Conservation (phyloP, 2,329 filamentous ascomycete genomes). For the Fusarium proliferatum region DNA sequence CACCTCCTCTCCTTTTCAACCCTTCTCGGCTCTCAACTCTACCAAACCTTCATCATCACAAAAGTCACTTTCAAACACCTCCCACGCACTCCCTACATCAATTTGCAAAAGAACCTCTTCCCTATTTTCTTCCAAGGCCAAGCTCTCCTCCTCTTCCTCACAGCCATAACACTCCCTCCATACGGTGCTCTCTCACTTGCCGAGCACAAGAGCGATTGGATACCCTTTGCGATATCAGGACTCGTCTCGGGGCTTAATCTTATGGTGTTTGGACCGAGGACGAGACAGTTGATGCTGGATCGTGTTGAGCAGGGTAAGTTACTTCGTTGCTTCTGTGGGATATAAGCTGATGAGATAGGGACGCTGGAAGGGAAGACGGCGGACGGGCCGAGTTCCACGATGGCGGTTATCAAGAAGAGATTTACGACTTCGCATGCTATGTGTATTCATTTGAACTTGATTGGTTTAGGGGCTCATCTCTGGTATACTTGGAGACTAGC, state of each 20-base stretch:
- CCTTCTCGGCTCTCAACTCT: slow-evolving; percentile 54
- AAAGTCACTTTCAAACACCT: slow-evolving; percentile 51
- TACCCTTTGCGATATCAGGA: slow-evolving; percentile 50
- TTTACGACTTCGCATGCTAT: slow-evolving; percentile 54
- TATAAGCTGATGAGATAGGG: slow-evolving; percentile 20
- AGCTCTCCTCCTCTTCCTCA: slow-evolving; percentile 49
- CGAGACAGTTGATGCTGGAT: slow-evolving; percentile 44
- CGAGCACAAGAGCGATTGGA: slow-evolving; percentile 46
- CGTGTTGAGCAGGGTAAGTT: slow-evolving; percentile 40
- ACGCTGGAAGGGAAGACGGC: slow-evolving; percentile 11
- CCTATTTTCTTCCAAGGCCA: slow-evolving; percentile 55
- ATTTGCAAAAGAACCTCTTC: slow-evolving; percentile 55
- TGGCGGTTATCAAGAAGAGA: slow-evolving; percentile 40
- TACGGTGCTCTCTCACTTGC: slow-evolving; percentile 47
- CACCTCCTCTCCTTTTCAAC: slow-evolving; percentile 55
- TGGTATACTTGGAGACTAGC: slow-evolving; percentile 47
- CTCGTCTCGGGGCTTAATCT: slow-evolving; percentile 50
- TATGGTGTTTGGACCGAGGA: slow-evolving; percentile 52
- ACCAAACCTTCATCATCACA: slow-evolving; percentile 53
- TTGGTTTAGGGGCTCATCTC: slow-evolving; percentile 48
- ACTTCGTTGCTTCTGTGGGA: too few species aligned
- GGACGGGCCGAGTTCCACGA: slow-evolving; percentile 26
- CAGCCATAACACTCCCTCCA: slow-evolving; percentile 50
- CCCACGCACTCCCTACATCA: slow-evolving; percentile 50
- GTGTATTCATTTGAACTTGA: slow-evolving; percentile 56